Evolutionary conservation across 1,139 yeast species (phyloP).

Genomic region (Lodderomyces pseudojiufengensis): DNA sequence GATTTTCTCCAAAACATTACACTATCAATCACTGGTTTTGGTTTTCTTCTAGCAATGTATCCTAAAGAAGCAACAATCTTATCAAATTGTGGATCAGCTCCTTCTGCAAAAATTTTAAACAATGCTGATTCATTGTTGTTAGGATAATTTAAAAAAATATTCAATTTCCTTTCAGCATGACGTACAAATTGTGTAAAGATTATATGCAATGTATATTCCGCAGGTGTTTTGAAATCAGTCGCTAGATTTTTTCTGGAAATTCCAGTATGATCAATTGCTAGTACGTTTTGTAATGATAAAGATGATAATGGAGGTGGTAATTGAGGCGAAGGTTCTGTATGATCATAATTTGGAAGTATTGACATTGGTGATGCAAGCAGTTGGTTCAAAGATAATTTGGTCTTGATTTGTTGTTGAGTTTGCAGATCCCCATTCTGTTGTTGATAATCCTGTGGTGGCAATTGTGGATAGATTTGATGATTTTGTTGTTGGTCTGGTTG

Average conservation of each 20-base stretch:
- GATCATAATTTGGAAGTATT: constrained; percentile 15
- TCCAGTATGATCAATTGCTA: constrained; percentile 7
- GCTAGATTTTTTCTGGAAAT: constrained; percentile 46
- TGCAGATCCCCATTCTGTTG: constrained; percentile 5
- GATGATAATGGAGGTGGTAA: constrained; percentile 29
- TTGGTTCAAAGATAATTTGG: constrained; percentile 9
- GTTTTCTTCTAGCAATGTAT: constrained; percentile 82
- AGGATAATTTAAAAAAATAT: constrained; percentile 67
- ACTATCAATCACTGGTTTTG: constrained; percentile 94
- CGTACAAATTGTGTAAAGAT: constrained; percentile 94
- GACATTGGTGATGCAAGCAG: constrained; percentile 24
- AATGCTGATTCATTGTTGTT: constrained; percentile 75
- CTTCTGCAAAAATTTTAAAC: constrained; percentile 78
- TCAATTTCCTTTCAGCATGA: constrained; percentile 83
- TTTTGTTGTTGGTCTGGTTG: constrained; percentile 5
- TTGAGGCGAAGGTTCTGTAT: constrained; percentile 31
- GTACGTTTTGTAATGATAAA: constrained; percentile 22
- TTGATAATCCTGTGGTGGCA: constrained; percentile 1
- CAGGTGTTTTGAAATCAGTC: constrained; percentile 72
- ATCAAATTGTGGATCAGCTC: constrained; percentile 83
- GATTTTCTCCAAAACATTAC: constrained; percentile 98
- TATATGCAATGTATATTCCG: constrained; percentile 91
- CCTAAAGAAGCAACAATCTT: constrained; percentile 83
- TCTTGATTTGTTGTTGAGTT: constrained; percentile 1
- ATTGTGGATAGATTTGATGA: constrained; percentile 2